Percentiles rank a stretch among this genome's conserved stretches.
Conservation (phyloP, 202 grass and related monocot species). For the Tripidium arundinaceum region DNA sequence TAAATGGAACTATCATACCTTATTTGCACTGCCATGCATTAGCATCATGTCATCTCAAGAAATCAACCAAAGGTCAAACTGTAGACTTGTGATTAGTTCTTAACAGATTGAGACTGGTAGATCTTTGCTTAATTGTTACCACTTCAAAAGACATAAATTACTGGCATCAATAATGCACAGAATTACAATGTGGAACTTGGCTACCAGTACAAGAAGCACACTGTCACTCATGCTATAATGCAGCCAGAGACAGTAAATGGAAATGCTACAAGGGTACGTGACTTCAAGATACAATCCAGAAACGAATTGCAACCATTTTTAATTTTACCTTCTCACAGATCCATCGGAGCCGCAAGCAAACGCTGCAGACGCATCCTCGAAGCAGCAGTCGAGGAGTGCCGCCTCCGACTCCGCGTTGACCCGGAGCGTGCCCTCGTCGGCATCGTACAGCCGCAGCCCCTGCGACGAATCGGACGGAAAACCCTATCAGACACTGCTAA, state of each 20-base stretch:
- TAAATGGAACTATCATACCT: neutral
- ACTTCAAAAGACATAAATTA: neutral
- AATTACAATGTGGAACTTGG: neutral
- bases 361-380: slow-evolving; percentile 41
- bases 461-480: slow-evolving; percentile 21
- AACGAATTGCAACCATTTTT: neutral
- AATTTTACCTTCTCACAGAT: slow-evolving; percentile 49
- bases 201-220: neutral
- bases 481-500: too few relatives aligned
- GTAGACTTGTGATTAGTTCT: neutral
- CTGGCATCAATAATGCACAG: neutral
- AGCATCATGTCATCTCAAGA: neutral
- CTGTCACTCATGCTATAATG: neutral
- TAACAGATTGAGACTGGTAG: neutral
- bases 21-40: neutral
- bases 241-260: neutral
- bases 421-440: slow-evolving; percentile 29
- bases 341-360: slow-evolving; percentile 51
- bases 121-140: neutral
- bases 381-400: slow-evolving; percentile 60
- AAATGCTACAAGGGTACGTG: too few relatives aligned
- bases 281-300: neutral
- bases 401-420: slow-evolving; percentile 32
- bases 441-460: slow-evolving; percentile 56
- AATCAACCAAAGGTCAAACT: neutral